phyloP scores from a whole-genome alignment of 352 stramenopile species.

The Plasmopara muralis region DNA sequence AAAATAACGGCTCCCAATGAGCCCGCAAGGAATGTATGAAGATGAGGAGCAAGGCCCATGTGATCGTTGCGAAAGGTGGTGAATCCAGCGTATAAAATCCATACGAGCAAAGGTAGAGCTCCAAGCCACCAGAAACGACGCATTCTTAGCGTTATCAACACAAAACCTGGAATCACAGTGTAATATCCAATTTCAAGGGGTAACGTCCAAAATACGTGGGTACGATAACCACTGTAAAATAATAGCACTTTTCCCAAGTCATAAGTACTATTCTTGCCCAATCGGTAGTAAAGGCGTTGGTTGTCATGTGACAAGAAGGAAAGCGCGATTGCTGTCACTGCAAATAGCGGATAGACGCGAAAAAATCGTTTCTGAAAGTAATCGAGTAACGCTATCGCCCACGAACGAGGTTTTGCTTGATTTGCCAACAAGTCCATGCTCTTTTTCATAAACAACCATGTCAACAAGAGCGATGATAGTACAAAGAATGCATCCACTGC shows the following conservation, averaged over 20 bases:
- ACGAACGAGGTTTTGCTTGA: constrained; percentile 9
- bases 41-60: constrained; percentile 13
- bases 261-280: constrained; percentile 4
- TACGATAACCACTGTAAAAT: constrained; percentile 26
- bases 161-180: constrained; percentile 34
- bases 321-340: constrained; percentile 25
- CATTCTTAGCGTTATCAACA: constrained; percentile 20
- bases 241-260: constrained; percentile 18
- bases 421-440: constrained; percentile 24
- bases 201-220: constrained; percentile 34
- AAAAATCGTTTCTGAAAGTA: constrained; percentile 52
- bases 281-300: constrained; percentile 25
- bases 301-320: constrained; percentile 25
- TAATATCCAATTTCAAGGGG: constrained; percentile 27
- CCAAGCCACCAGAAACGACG: constrained; percentile 24
- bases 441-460: constrained; percentile 25
- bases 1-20: constrained; percentile 33
- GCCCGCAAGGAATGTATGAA: constrained; percentile 29
- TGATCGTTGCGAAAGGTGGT: constrained; percentile 15
- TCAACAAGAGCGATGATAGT: constrained; percentile 24
- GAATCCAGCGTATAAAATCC: constrained; percentile 20
- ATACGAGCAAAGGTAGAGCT: constrained; percentile 10
- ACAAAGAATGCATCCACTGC: constrained; percentile 41
- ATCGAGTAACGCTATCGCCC: constrained; percentile 22
- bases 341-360: constrained; percentile 50